These are phyloP conservation scores for Boechera stricta DNA, from an alignment of 345 rosid genomes.

Conservation along the genomic window DNA sequence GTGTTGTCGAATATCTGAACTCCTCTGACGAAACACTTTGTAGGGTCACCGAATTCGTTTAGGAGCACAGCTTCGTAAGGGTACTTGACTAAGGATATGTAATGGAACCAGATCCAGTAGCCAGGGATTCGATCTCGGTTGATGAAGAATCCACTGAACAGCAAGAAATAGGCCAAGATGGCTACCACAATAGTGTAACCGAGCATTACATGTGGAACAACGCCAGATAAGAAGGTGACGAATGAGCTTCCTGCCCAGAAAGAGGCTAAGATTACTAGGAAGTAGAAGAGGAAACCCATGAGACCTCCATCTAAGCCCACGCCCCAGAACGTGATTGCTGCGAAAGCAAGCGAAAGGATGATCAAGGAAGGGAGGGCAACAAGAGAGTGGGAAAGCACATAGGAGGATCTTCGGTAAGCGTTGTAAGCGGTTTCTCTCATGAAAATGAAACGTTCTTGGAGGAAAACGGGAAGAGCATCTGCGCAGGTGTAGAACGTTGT, in stretches of 20 bases:
- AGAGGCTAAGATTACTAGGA: slow-evolving; percentile 49
- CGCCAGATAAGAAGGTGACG: slow-evolving; percentile 56
- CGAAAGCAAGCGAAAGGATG: slow-evolving; percentile 50
- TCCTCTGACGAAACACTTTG: slow-evolving; percentile 48
- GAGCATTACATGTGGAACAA: slow-evolving; percentile 53
- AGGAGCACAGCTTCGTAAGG: slow-evolving; percentile 49
- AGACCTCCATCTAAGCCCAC: slow-evolving; percentile 62
- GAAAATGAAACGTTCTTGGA: slow-evolving; percentile 60
- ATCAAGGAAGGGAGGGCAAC: slow-evolving; percentile 54
- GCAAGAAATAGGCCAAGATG: slow-evolving; percentile 54
- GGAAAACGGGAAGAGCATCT: slow-evolving; percentile 56
- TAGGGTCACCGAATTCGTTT: slow-evolving; percentile 46
- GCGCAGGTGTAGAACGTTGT: slow-evolving; percentile 57
- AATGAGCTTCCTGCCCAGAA: slow-evolving; percentile 48
- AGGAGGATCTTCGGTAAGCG: slow-evolving; percentile 57
- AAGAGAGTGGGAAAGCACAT: slow-evolving; percentile 57
- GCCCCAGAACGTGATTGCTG: slow-evolving; percentile 55
- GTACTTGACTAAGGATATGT: slow-evolving; percentile 49
- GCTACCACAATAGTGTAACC: slow-evolving; percentile 63
- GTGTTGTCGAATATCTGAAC: slow-evolving; percentile 51
- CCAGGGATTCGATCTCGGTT: slow-evolving; percentile 46
- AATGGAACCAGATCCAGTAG: slow-evolving; percentile 54
- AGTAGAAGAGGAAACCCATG: slow-evolving; percentile 56
- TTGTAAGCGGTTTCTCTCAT: slow-evolving; percentile 66
- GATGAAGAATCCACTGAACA: slow-evolving; percentile 50